Evolutionary conservation across 2,329 filamentous ascomycete genomes (phyloP).

Genomic region (Phaeosphaeria sp.): DNA sequence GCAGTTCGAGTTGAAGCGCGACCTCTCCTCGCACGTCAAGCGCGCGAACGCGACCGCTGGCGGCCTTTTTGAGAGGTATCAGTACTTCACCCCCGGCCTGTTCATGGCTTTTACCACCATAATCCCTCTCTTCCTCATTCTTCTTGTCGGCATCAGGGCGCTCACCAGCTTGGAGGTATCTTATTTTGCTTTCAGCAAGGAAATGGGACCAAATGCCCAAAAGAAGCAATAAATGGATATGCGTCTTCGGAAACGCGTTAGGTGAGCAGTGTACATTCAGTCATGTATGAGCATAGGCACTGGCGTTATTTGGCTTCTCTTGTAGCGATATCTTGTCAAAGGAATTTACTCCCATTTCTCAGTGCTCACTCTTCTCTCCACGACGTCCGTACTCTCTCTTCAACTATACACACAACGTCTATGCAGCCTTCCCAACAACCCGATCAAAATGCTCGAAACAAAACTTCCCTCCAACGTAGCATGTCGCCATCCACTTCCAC

Average conservation of each 20-base stretch:
- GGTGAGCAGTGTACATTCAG: constrained; percentile 4
- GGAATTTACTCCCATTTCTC: background rate
- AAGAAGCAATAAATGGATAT: constrained; percentile 67
- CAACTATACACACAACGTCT: background rate
- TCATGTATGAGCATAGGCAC: constrained; percentile 8
- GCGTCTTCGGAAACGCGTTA: background rate
- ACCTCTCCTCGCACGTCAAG: constrained; percentile 50
- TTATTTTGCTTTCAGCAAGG: constrained; percentile 95
- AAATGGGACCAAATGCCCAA: constrained; percentile 86
- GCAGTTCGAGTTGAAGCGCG: constrained; percentile 78
- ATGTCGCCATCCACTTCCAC: constrained; percentile 34
- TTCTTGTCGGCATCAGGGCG: constrained; percentile 78
- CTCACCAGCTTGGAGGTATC: constrained; percentile 84
- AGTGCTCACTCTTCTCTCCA: background rate
- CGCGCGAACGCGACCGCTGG: constrained; percentile 32
- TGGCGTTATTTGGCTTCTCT: constrained; percentile 1
- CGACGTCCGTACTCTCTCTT: background rate
- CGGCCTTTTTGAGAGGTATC: constrained; percentile 85
- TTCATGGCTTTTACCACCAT: constrained; percentile 83
- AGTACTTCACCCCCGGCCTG: constrained; percentile 89
- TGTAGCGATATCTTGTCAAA: constrained; percentile 4
- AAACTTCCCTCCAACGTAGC: constrained; percentile 31
- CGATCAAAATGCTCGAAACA: constrained; percentile 30
- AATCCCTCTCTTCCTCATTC: constrained; percentile 75
- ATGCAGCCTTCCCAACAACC: constrained; percentile 13